Evolutionary conservation across 768 basidiomycete genomes (phyloP).

Genomic region (Lyophyllum decastes): DNA sequence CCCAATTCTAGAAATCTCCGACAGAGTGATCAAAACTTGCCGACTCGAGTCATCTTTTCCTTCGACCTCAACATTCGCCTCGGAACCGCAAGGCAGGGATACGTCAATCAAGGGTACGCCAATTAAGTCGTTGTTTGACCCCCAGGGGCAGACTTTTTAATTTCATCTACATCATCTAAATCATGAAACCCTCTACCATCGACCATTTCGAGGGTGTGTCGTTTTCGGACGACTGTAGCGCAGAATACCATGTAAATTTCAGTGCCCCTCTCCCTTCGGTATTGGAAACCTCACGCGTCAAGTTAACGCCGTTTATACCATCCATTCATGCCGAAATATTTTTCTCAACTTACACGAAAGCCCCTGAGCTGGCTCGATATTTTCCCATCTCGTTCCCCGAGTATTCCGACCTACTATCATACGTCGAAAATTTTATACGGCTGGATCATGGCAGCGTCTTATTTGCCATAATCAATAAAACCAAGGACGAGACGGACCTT

Average conservation of each 20-base stretch:
- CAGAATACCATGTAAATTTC: slow-evolving; percentile 37
- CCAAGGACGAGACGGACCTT: slow-evolving; percentile 34
- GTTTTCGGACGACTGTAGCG: slow-evolving; percentile 3
- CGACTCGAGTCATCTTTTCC: no score
- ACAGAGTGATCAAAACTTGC: no score
- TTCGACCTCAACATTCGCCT: no score
- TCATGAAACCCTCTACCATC: no score
- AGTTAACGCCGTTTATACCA: slow-evolving; percentile 44
- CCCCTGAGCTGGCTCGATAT: slow-evolving; percentile 36
- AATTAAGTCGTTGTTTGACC: no score
- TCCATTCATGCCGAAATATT: slow-evolving; percentile 30
- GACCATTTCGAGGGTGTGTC: neutral
- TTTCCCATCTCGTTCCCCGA: slow-evolving; percentile 39
- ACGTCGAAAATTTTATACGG: slow-evolving; percentile 27
- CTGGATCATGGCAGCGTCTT: slow-evolving; percentile 23
- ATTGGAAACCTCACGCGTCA: slow-evolving; percentile 42
- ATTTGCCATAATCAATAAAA: slow-evolving; percentile 52
- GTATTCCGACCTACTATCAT: slow-evolving; percentile 27
- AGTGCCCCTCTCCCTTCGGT: slow-evolving; percentile 35
- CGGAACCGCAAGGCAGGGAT: no score
- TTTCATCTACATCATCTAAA: no score
- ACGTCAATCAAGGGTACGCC: no score
- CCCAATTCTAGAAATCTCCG: no score
- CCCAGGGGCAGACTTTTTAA: no score
- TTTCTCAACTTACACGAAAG: slow-evolving; percentile 16